These are phyloP conservation scores for Marvania coccoides DNA, from an alignment of 139 green algal genomes.

Conservation along the genomic window DNA sequence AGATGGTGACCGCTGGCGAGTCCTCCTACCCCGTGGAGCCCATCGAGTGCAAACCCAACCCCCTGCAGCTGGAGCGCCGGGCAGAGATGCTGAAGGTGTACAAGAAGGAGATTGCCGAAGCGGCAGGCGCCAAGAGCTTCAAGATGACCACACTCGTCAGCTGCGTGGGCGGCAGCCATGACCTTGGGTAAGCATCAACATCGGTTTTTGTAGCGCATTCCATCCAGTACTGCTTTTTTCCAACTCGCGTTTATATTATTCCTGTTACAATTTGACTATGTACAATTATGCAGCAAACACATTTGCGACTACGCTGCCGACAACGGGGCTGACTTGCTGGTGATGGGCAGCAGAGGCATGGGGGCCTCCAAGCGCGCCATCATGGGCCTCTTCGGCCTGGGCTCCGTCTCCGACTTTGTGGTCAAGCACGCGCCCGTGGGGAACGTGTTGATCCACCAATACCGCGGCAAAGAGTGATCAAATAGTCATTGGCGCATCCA, in stretches of 20 bases:
- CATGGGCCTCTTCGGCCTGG: constrained; percentile 33
- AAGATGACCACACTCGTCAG: constrained; percentile 24
- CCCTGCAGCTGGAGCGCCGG: constrained; percentile 1
- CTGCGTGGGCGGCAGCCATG: constrained; percentile 8
- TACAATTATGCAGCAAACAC: too few relatives aligned
- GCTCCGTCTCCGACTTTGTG: constrained; percentile 35
- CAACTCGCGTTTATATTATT: too few relatives aligned
- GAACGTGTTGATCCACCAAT: neutral
- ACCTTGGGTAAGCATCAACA: constrained; percentile 4
- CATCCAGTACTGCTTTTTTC: too few relatives aligned
- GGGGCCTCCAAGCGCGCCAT: constrained; percentile 19
- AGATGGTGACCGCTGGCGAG: neutral
- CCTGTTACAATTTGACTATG: too few relatives aligned
- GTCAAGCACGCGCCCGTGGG: constrained; percentile 24
- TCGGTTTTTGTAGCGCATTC: neutral
- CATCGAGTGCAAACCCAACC: constrained; percentile 26
- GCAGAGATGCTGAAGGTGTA: constrained; percentile 11
- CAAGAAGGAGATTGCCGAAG: neutral
- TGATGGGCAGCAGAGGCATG: constrained; percentile 40
- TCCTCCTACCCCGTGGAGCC: neutral
- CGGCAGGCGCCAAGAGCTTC: neutral
- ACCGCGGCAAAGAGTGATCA: neutral
- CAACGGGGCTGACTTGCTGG: constrained; percentile 37
- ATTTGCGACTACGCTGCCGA: constrained; percentile 21
- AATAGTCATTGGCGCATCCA: neutral